Base-by-base conservation (phyloP, 192 early-diverging fungal genomes). In the Backusella mclennaniae region DNA sequence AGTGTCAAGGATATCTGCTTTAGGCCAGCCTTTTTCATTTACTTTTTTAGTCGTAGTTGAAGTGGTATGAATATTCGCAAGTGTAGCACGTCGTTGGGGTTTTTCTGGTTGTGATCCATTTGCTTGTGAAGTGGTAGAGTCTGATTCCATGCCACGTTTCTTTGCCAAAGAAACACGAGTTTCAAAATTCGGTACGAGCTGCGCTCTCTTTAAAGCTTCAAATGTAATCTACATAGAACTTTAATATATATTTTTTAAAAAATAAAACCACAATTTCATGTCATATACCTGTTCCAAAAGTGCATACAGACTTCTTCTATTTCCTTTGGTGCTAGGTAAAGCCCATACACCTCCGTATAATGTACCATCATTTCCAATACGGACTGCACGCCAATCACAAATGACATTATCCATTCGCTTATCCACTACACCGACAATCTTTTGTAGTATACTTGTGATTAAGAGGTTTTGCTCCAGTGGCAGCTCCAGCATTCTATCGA, bases 401-500 rank as follows among this genome's bases (percentile, higher is more conserved):
- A 83, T 74, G 7, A 83, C 82, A 19, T 76, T 76, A 66, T 83
- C 82, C 39, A 83, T 73, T 52, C 79, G 56, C 26, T 76, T 85
- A 74, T 90, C 84, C 1, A 80, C 85, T 3, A 90, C 63, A 38
- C 87, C 85, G 6, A 79, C 81, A 4, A 90, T 81, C 46, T 85
- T 84, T 59, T 84, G 80, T 33, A 89, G 29, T 49, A 90, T 88
- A 67, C 87, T 85, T 14, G 89, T 90, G 8, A 90, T 74, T 77
- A 88, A 69, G 44, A 90, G 77, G 67, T 89, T 89, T 31, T 87
- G 85, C 31, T 87, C 89, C 77, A 90, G 84, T 11, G 87, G 83
- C 19, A 83, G 82, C 59, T 83, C 81, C 12, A 88, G 68, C 29
- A 82, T 80, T 21, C 76, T 39, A 8, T 67, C 23, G 21, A 90